phyloP scores from a whole-genome alignment of 345 rosid genomes.

The Hypericum perforatum region DNA sequence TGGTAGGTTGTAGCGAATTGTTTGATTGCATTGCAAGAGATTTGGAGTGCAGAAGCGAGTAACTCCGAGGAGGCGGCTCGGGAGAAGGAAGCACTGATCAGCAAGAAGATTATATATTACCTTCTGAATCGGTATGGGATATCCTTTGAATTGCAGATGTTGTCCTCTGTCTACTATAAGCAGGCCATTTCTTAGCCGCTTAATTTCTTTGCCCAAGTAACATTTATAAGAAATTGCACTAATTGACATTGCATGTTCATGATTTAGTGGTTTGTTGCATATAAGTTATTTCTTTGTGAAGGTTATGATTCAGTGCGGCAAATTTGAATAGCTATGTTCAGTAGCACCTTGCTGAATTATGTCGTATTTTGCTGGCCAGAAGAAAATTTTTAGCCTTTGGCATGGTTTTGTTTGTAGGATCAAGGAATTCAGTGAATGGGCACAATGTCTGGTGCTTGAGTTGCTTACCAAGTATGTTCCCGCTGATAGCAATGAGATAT shows the following conservation, averaged over 20 bases:
- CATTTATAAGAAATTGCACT: no score
- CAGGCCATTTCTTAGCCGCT: no score
- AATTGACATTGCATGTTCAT: no score
- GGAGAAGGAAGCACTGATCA: constrained; percentile 71
- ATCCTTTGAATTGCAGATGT: no score
- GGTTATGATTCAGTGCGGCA: no score
- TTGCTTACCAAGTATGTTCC: constrained; percentile 84
- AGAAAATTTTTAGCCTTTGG: not conserved
- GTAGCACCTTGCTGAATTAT: no score
- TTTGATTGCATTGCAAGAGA: constrained; percentile 86
- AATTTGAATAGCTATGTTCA: no score
- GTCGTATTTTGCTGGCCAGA: no score
- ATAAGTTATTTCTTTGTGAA: no score
- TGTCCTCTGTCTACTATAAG: no score
- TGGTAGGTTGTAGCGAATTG: constrained; percentile 85
- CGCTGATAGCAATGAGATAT: constrained; percentile 73
- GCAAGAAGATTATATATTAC: constrained; percentile 68
- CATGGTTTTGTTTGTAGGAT: constrained; percentile 46
- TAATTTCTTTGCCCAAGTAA: no score
- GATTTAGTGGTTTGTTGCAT: no score
- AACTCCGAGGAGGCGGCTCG: constrained; percentile 79
- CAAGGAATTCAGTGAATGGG: constrained; percentile 93
- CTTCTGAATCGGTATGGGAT: constrained; percentile 61
- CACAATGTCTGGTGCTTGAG: constrained; percentile 93
- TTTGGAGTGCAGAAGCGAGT: constrained; percentile 79